These are phyloP conservation scores for Parietaria judaica DNA, from an alignment of 306 rosid species.

Conservation along the genomic window DNA sequence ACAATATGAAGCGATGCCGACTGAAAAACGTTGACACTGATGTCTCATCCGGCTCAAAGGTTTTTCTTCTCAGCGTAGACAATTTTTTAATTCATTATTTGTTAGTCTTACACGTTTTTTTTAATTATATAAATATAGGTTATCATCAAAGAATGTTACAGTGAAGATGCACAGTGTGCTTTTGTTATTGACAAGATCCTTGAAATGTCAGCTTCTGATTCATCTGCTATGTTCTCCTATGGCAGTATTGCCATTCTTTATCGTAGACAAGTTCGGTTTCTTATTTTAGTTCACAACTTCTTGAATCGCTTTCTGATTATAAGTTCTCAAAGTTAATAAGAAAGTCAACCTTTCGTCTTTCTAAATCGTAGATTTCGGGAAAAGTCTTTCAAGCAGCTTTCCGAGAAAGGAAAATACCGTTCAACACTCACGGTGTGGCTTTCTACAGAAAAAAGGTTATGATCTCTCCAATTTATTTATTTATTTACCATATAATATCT, in stretches of 20 bases:
- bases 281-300: conserved; percentile 13
- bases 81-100: conserved; percentile 6
- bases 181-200: conserved; percentile 81
- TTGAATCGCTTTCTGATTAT: conserved; percentile 8
- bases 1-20: conserved; percentile 64
- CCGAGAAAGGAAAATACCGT: conserved; percentile 89
- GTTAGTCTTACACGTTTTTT: conserved; percentile 1
- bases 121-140: conserved; percentile 34
- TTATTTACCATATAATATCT: background rate
- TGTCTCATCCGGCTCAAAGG: conserved; percentile 84
- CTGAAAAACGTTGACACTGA: conserved; percentile 69
- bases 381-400: conserved; percentile 82
- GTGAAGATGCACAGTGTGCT: conserved; percentile 81
- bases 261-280: conserved; percentile 86
- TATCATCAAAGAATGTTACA: conserved; percentile 73
- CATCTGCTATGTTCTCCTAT: conserved; percentile 45
- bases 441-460: conserved; percentile 85
- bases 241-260: conserved; percentile 81
- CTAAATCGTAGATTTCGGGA: conserved; percentile 57
- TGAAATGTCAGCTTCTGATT: conserved; percentile 43
- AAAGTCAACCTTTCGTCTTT: conserved; percentile 5
- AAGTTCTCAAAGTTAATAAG: background rate
- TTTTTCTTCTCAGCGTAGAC: conserved; percentile 15
- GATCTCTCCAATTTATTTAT: conserved; percentile 2
- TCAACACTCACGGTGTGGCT: conserved; percentile 85